Base-by-base conservation (phyloP, 1,139 yeast genomes). In the Hyphopichia pseudoburtonii region DNA sequence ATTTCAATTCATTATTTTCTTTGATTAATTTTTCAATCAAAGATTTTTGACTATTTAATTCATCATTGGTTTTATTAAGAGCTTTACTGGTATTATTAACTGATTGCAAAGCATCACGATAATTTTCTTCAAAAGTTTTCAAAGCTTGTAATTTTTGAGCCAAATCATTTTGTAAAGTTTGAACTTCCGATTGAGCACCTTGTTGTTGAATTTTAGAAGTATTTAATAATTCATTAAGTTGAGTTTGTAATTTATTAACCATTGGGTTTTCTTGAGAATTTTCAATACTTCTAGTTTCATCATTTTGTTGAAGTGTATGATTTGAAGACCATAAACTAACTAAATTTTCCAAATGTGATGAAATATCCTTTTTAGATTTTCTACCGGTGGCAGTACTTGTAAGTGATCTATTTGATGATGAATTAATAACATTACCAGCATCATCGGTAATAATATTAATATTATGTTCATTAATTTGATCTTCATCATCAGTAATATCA, bases 31-130 rank as follows among this genome's bases (percentile, higher is more conserved):
- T 75, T 38, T 73, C 76, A 47, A 81, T 74, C 25, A 69, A 52
- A 11, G 73, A 78, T 53, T 77, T 82, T 54, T 80, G 82, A 53
- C 71, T 78, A 34, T 68, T 69, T 42, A 84, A 65, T 56, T 89
- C 96, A 33, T 76, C 78, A 50, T 87, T 88, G 12, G 92, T 82
- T 50, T 82, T 57, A 43, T 77, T 78, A 40, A 88, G 71, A 0
- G 96, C 96, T 46, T 76, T 78, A 41, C 86, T 83, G 9, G 92
- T 82, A 54, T 82, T 86, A 50, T 78, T 79, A 21, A 86, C 84
- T 27, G 88, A 80, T 47, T 78, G 81, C 43, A 86, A 60, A 1
- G 94, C 85, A 50, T 82, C 81, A 41, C 77, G 77, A 60, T 85
- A 86, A 51, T 84, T 82, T 4, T 65, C 73, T 54, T 71, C 77